Base-by-base conservation (phyloP, 805 yeast genomes). In the Candida michaelii region DNA sequence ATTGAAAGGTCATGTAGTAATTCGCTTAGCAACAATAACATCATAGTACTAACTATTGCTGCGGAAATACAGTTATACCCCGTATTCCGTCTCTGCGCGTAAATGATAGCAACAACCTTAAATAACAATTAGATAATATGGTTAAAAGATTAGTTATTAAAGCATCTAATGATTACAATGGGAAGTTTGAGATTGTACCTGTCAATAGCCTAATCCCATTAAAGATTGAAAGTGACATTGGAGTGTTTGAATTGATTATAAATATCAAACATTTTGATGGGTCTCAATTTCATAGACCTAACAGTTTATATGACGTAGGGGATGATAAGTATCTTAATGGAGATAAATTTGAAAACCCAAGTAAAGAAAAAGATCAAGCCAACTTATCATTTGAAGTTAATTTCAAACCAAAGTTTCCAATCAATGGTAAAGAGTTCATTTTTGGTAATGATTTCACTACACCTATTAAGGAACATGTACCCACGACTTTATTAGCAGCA, bases 391-490 rank as follows among this genome's bases (percentile, higher is more conserved):
- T 70, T 13, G 50, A 59, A 13, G 55, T 69, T n/a, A 58, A 60
- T 27, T 69, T 77, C 45, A 62, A 53, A 9, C 84, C 83, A 32
- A 62, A 53, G 9, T 42, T 45, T 3, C 66, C 63, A 15, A 60
- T 81, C n/a, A 53, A 51, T 14, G 86, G 85, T 2, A 66, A 74
- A 31, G 69, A 72, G n/a, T 60, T 83, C 30, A 45, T 78, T n/a
- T 83, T 79, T 62, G 89, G 89, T 1, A 83, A 83, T 54, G 89
- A 83, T 52, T 80, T 81, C 55, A 77, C 73, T 8, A 55, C 65
- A n/a, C 82, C 86, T 0, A 73, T 83, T 24, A 63, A 72, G 24
- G 80, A 80, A 36, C 68, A 69, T 41, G 69, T 83, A 9, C 89
- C 89, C 2, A 67, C 79, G 4, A 58, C 77, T 1, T 47, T 70